A percentile compares a stretch with the other conserved stretches of the same genome.
Evolutionary conservation across 2,329 filamentous ascomycete genomes (phyloP).

Genomic region (Fusarium sarcochroum): DNA sequence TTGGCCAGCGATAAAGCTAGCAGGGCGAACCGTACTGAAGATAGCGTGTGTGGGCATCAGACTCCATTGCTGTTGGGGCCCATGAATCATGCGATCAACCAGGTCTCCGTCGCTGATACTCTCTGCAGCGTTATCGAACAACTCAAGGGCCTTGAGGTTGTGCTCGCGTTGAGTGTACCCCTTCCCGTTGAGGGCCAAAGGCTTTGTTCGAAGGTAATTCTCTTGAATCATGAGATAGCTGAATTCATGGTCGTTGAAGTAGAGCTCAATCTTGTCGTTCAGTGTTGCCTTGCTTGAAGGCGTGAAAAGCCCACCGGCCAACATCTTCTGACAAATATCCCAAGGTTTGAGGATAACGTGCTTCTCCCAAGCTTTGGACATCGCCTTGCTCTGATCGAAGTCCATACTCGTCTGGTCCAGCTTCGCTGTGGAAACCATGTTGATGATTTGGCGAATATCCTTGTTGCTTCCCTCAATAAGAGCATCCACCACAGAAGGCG

Average conservation of each 20-base stretch:
- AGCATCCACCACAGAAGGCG: constrained; percentile 86
- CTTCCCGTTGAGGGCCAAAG: constrained; percentile 71
- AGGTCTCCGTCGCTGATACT: constrained; percentile 98
- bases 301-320: constrained; percentile 88
- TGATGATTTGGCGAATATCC: constrained; percentile 97
- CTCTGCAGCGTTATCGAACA: constrained; percentile 89
- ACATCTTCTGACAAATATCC: constrained; percentile 96
- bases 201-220: constrained; percentile 91
- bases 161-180: constrained; percentile 75
- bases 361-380: constrained; percentile 99
- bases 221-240: constrained; percentile 98
- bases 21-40: constrained; percentile 93
- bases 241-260: constrained; percentile 99
- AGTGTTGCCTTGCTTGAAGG: constrained; percentile 86
- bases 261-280: constrained; percentile 98
- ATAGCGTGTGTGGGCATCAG: constrained; percentile 97
- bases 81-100: constrained; percentile 98
- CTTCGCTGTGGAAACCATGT: constrained; percentile 97
- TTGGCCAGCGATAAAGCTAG: constrained; percentile 87
- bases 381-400: constrained; percentile 88
- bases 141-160: constrained; percentile 85
- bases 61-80: constrained; percentile 97
- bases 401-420: constrained; percentile 85
- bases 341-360: constrained; percentile 96
- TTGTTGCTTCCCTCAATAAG: constrained; percentile 96